Conservation (phyloP, 2,329 filamentous ascomycete species). For the Hypoxylon sp. region DNA sequence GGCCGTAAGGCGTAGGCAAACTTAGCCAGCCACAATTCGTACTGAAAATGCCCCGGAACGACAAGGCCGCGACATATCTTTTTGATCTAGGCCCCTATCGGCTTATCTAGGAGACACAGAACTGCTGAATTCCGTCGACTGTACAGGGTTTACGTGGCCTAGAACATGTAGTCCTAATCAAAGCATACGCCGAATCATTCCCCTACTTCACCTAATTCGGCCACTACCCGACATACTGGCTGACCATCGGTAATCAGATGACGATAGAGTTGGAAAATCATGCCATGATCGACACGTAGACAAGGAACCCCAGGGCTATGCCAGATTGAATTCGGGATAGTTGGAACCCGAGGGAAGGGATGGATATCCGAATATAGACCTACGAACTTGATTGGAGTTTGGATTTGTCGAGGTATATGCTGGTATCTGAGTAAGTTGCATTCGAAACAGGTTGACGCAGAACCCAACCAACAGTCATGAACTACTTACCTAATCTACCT, state of each 20-base stretch:
- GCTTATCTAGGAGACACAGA: constrained; percentile 39
- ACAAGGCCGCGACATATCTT: constrained; percentile 33
- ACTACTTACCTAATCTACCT: constrained; percentile 7
- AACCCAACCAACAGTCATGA: constrained; percentile 3
- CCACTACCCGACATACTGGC: constrained; percentile 41
- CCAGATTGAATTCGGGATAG: constrained; percentile 41
- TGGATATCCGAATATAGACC: constrained; percentile 27
- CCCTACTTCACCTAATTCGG: constrained; percentile 39
- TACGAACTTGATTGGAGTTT: constrained; percentile 22
- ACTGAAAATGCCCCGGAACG: constrained; percentile 23
- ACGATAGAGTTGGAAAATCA: constrained; percentile 36
- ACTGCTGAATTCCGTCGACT: constrained; percentile 44
- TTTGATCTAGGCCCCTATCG: constrained; percentile 41
- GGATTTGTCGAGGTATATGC: constrained; percentile 3
- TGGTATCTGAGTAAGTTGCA: constrained; percentile 24
- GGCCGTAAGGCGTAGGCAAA: constrained; percentile 42
- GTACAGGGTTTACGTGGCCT: constrained; percentile 46
- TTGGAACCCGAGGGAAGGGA: constrained; percentile 24
- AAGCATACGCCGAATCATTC: constrained; percentile 34
- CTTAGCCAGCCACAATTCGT: constrained; percentile 36
- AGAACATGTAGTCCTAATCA: constrained; percentile 40
- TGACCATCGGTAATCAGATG: constrained; percentile 35
- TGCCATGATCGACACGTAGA: constrained; percentile 41
- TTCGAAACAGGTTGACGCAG: constrained; percentile 11
- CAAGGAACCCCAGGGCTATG: constrained; percentile 36